Conservation (phyloP, 805 yeast species). For the Myxozyma nipponensis region DNA sequence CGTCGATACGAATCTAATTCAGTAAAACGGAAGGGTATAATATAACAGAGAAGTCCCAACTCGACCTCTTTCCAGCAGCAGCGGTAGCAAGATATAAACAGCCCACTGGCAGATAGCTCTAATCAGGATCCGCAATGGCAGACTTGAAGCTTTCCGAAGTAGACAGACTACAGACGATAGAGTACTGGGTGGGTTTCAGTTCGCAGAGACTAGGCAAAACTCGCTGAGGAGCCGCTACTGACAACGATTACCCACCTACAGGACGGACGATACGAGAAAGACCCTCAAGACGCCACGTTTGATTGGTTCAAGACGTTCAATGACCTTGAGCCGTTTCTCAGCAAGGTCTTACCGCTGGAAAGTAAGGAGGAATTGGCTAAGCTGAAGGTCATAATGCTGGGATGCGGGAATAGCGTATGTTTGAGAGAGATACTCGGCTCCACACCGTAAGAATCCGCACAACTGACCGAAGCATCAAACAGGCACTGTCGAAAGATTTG, state of each 20-base stretch:
- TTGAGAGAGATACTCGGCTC: no score
- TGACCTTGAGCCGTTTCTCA: conserved; percentile 26
- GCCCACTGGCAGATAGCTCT: no score
- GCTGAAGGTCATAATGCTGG: conserved; percentile 29
- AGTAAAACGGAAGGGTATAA: no score
- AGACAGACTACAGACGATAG: conserved; percentile 30
- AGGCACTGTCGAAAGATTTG: conserved; percentile 31
- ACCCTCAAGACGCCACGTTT: conserved; percentile 17
- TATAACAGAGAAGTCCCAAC: no score
- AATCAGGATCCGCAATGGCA: conserved; percentile 11
- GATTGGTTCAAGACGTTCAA: conserved; percentile 33
- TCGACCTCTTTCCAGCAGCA: no score
- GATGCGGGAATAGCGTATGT: conserved; percentile 32
- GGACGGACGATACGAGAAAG: conserved; percentile 30
- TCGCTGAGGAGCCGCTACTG: no score
- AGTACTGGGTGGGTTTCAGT: conserved; percentile 28
- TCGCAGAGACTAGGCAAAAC: not conserved
- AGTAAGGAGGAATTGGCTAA: not conserved
- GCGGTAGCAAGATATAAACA: no score
- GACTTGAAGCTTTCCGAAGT: conserved; percentile 29
- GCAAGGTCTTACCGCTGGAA: conserved; percentile 20
- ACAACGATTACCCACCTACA: conserved; percentile 3
- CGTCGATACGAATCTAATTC: no score
- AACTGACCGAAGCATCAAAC: not conserved
- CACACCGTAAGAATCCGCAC: not conserved